phyloP scores from a whole-genome alignment of 495 filamentous ascomycete species.

The Rusavskia elegans region DNA sequence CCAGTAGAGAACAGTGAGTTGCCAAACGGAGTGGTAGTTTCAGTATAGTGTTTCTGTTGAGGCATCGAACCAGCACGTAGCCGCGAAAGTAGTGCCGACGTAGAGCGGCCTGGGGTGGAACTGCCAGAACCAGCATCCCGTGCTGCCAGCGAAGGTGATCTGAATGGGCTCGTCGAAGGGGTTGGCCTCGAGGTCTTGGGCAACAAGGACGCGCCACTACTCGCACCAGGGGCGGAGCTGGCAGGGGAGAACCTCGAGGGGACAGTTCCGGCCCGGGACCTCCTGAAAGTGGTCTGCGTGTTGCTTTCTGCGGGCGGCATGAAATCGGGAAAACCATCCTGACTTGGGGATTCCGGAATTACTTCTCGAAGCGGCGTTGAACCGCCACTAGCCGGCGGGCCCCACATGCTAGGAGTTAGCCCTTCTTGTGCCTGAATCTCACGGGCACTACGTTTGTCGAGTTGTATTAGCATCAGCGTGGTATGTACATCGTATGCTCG shows the following conservation, averaged over 20 bases:
- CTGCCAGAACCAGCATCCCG: conserved; percentile 32
- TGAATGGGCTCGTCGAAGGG: conserved; percentile 82
- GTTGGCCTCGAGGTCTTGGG: conserved; percentile 77
- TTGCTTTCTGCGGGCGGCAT: conserved; percentile 44
- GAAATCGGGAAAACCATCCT: conserved; percentile 89
- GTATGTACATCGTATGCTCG: conserved; percentile 8
- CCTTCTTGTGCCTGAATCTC: conserved; percentile 98
- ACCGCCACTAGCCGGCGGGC: conserved; percentile 85
- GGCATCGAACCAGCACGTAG: conserved; percentile 92
- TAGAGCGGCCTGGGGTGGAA: conserved; percentile 18
- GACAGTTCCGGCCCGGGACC: conserved; percentile 87
- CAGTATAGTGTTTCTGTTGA: conserved; percentile 55
- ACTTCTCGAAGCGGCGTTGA: conserved; percentile 94
- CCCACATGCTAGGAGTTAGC: conserved; percentile 75
- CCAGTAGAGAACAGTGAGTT: conserved; percentile 76
- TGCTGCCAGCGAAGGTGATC: conserved; percentile 55
- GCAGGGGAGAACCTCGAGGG: conserved; percentile 78
- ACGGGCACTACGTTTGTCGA: conserved; percentile 46
- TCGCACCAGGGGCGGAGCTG: conserved; percentile 25
- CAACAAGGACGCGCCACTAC: conserved; percentile 46
- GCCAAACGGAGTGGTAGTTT: conserved; percentile 60
- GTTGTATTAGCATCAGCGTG: not conserved
- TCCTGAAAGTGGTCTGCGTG: conserved; percentile 42
- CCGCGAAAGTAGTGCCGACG: conserved; percentile 64
- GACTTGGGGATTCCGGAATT: conserved; percentile 88